Percentiles rank a stretch among this genome's conserved stretches.
Evolutionary conservation across 2,329 filamentous ascomycete genomes (phyloP).

Genomic region (Hypoxylon sp.): DNA sequence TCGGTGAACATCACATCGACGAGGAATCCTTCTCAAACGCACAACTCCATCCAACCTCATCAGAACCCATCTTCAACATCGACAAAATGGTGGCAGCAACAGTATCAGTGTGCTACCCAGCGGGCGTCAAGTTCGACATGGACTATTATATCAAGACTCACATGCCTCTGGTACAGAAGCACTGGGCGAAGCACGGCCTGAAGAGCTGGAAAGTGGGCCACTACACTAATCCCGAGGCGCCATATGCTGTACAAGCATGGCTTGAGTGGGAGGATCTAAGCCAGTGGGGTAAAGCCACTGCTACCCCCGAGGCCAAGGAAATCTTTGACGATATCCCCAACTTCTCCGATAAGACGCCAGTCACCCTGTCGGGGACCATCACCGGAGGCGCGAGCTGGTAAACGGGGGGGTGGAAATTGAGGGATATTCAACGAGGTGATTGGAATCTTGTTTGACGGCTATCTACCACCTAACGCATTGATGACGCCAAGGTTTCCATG

Average conservation of each 20-base stretch:
- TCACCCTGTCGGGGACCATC: constrained; percentile 31
- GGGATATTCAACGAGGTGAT: background rate
- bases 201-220: constrained; percentile 55
- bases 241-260: constrained; percentile 51
- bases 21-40: background rate
- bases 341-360: constrained; percentile 50
- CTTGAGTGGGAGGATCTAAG: constrained; percentile 53
- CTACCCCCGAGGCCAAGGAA: constrained; percentile 24
- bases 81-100: constrained; percentile 44
- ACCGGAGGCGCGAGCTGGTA: constrained; percentile 10
- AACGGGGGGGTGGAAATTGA: background rate
- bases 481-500: background rate
- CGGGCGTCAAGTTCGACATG: constrained; percentile 62
- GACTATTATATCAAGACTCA: constrained; percentile 65
- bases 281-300: constrained; percentile 46
- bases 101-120: constrained; percentile 59
- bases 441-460: background rate
- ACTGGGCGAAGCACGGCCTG: constrained; percentile 60
- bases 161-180: constrained; percentile 61
- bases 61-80: background rate
- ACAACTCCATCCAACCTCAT: constrained; percentile 1
- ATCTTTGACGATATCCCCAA: constrained; percentile 56
- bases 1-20: background rate
- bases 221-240: constrained; percentile 47
- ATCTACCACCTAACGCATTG: background rate